Percentiles rank a stretch among this genome's conserved stretches.
These are phyloP conservation scores for Fallopia convolvulus DNA, from an alignment of 148 eudicot species.

Conservation along the genomic window DNA sequence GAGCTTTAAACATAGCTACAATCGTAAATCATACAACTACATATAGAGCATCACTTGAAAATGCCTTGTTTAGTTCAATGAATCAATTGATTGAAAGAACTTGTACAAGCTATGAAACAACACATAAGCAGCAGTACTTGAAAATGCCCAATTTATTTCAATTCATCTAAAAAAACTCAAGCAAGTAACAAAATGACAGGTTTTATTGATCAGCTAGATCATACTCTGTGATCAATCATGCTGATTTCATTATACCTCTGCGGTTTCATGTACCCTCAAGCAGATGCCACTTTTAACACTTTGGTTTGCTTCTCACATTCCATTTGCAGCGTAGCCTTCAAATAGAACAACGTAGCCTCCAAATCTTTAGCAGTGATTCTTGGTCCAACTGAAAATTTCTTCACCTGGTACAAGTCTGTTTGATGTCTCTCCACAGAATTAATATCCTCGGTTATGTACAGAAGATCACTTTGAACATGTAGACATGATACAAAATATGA, in stretches of 20 bases:
- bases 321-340: too few relatives aligned
- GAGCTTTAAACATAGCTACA: not conserved
- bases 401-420: conserved; percentile 32
- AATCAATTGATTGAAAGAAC: not conserved
- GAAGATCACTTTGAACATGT: conserved; percentile 71
- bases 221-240: not conserved
- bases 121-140: not conserved
- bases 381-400: conserved; percentile 38
- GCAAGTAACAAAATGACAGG: not conserved
- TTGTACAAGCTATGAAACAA: too few relatives aligned
- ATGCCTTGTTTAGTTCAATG: not conserved
- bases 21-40: not conserved
- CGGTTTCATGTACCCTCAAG: not conserved
- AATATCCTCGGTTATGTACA: conserved; percentile 75
- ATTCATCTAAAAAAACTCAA: not conserved
- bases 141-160: not conserved
- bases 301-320: not conserved
- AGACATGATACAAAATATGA: conserved; percentile 11
- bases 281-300: not conserved
- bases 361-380: conserved; percentile 39
- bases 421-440: conserved; percentile 50
- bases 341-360: too few relatives aligned
- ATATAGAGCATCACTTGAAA: not conserved
- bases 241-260: not conserved
- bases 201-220: not conserved